Evolutionary conservation across 495 filamentous ascomycete species (phyloP).

Genomic region (Viridothelium virens): DNA sequence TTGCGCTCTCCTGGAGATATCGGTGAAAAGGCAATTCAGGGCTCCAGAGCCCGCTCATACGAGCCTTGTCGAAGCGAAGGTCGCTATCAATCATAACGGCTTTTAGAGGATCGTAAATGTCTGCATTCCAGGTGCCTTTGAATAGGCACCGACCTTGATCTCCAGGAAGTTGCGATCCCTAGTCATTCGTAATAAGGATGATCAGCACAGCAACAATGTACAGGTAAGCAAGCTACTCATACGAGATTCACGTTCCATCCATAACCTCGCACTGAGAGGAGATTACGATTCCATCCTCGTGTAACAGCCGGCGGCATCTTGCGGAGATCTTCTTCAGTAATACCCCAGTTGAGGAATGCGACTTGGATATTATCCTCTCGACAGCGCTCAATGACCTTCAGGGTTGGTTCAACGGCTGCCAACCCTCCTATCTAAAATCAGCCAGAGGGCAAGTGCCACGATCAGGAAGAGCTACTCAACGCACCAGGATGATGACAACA

Average conservation of each 20-base stretch:
- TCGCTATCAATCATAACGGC: constrained; percentile 17
- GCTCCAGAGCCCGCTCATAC: constrained; percentile 23
- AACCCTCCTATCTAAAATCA: constrained; percentile 10
- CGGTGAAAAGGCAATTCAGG: constrained; percentile 22
- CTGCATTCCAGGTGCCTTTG: constrained; percentile 27
- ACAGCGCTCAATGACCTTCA: constrained; percentile 26
- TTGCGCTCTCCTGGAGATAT: constrained; percentile 23
- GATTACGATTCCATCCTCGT: constrained; percentile 22
- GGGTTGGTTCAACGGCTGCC: constrained; percentile 19
- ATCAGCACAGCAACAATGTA: not conserved
- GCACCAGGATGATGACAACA: constrained; percentile 5
- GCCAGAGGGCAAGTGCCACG: not conserved
- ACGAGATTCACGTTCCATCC: constrained; percentile 24
- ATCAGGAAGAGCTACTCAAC: not conserved
- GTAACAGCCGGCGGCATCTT: constrained; percentile 25
- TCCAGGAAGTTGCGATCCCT: constrained; percentile 22
- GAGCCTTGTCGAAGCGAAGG: constrained; percentile 25
- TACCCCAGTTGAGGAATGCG: constrained; percentile 27
- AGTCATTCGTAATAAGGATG: not conserved
- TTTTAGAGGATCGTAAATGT: constrained; percentile 26
- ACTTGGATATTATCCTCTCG: constrained; percentile 23
- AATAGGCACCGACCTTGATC: constrained; percentile 25
- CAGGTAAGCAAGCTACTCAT: not conserved
- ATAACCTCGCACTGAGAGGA: constrained; percentile 21
- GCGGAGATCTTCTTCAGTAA: constrained; percentile 22